phyloP scores from a whole-genome alignment of 768 basidiomycete genomes.

The Hysterangium stoloniferum region DNA sequence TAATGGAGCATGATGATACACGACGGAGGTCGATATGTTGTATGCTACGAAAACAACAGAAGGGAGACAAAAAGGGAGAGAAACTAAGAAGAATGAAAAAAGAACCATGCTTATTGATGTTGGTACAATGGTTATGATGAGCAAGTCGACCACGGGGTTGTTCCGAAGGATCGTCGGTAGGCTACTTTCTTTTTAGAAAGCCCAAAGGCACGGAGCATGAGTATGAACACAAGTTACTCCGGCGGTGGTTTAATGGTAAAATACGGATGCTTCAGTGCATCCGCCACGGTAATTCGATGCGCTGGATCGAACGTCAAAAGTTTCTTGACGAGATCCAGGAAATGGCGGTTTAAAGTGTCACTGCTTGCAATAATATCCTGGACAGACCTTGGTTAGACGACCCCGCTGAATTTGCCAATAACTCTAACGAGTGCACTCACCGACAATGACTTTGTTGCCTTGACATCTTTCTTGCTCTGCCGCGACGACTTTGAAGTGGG shows the following conservation, averaged over 20 bases:
- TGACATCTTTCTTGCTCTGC: slow-evolving; percentile 92
- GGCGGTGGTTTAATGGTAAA: slow-evolving; percentile 35
- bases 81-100: slow-evolving; percentile 2
- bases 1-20: slow-evolving; percentile 3
- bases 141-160: not conserved
- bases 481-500: slow-evolving; percentile 82
- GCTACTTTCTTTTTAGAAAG: no score
- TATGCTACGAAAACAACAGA: slow-evolving; percentile 14
- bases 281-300: slow-evolving; percentile 79
- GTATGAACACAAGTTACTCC: not conserved
- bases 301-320: slow-evolving; percentile 87
- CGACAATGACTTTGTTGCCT: slow-evolving; percentile 67
- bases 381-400: slow-evolving; percentile 8
- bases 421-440: slow-evolving; percentile 32
- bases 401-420: not conserved
- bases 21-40: not conserved
- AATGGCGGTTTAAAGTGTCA: slow-evolving; percentile 67
- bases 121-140: slow-evolving; percentile 11
- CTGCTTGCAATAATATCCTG: slow-evolving; percentile 81
- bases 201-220: no score
- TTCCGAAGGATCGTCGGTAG: no score
- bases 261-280: slow-evolving; percentile 84
- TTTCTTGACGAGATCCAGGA: slow-evolving; percentile 81
- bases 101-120: slow-evolving; percentile 8
- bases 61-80: not conserved